Evolutionary conservation across 257 asterid species (phyloP).

Genomic region (Solanum chilense): DNA sequence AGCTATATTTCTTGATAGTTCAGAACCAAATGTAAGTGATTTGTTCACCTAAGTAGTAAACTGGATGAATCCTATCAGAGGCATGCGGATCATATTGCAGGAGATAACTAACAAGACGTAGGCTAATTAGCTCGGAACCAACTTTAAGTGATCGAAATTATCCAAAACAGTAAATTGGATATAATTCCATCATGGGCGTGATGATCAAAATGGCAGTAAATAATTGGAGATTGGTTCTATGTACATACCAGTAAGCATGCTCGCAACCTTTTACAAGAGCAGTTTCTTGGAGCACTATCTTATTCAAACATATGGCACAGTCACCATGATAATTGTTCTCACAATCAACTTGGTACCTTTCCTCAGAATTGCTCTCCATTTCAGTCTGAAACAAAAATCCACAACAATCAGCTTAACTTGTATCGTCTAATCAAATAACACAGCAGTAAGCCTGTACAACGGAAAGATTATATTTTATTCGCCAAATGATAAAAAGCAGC

Average conservation of each 20-base stretch:
- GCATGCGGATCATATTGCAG: not conserved
- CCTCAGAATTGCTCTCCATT: conserved; percentile 21
- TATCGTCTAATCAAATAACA: not conserved
- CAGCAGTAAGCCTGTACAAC: not conserved
- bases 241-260: conserved; percentile 96
- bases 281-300: conserved; percentile 68
- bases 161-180: not conserved
- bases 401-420: not conserved
- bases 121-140: not conserved
- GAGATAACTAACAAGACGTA: not conserved
- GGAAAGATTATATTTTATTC: not conserved
- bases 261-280: conserved; percentile 99
- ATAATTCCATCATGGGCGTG: not conserved
- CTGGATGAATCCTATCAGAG: not conserved
- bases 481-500: not conserved
- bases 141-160: not conserved
- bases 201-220: not conserved
- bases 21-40: not conserved
- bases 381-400: conserved; percentile 23
- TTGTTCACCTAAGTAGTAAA: not conserved
- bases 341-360: conserved; percentile 9
- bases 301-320: conserved; percentile 77
- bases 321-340: conserved; percentile 38
- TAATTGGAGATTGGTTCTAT: not conserved
- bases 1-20: not conserved